Evolutionary conservation across 495 filamentous ascomycete genomes (phyloP), one percentile per base, ranked within the genome.

Genomic region (Parmelia sp.): DNA sequence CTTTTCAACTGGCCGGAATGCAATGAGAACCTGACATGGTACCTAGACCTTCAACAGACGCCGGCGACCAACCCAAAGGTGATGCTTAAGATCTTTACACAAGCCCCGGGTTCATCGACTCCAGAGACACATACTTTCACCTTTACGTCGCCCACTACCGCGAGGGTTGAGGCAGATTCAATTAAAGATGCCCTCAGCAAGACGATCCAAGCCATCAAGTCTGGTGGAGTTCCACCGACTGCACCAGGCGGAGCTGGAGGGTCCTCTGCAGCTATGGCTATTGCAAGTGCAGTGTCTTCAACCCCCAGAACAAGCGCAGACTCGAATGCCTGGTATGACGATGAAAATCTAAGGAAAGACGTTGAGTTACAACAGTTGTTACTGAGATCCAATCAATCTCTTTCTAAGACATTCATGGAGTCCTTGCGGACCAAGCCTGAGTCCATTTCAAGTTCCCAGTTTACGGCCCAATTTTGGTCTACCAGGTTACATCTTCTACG

Each of bases 381-480:
- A 23, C 80, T 97, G 68, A 89, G 88, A 67, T 82, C 88, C 23
- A 86, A 93, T 74, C 77, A 84, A 15, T 79, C 79, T 0, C 80
- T 98, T 21, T 83, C 85, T 51, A 82, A 86, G 67, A 93, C 90
- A 65, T 96, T 96, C 73, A 84, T 87, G 74, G 90, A 96, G 68
- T 85, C 90, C 0, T 74, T 88, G 36, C 78, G 82, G 37, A 88
- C 87, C 8, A 95, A 93, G 69, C 90, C 92, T 3, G 88, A 91
- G 6, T 87, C 88, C 1, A 84, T 97, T 63, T 84, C 87, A 1
- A 83, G 88, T 23, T 78, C 81, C 0, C 83, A 90, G 65, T 96
- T 96, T 71, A 88, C 90, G 66, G 78, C 85, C 2, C 93, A 95
- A 72, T 98, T 98, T 78, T 98, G 94, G 94, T 88, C 91, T 4